A percentile compares a stretch with the other conserved stretches of the same genome.
Conservation (phyloP, 2,329 filamentous ascomycete species). For the Diplodia mutila region DNA sequence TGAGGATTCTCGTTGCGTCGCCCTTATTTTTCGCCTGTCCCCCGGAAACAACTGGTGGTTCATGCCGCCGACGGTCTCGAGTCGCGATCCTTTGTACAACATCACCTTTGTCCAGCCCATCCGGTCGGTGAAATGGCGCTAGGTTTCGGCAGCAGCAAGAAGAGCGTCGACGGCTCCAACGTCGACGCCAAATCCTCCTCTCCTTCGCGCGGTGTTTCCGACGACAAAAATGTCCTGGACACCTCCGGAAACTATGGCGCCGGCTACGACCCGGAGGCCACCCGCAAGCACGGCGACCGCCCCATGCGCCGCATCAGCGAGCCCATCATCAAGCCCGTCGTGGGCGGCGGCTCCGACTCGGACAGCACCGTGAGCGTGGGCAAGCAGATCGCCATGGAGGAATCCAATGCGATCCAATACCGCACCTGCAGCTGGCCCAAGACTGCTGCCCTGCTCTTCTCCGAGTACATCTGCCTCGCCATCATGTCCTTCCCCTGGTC, state of each 20-base stretch:
- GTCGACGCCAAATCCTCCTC: conserved; percentile 22
- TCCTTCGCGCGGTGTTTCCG: too few species aligned
- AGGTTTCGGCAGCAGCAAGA: conserved; percentile 35
- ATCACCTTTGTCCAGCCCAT: conserved; percentile 48
- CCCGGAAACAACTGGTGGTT: conserved; percentile 31
- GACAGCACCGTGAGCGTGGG: conserved; percentile 53
- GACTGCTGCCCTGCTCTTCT: conserved; percentile 88
- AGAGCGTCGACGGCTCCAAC: background rate
- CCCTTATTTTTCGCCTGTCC: background rate
- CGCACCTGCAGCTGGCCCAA: conserved; percentile 94
- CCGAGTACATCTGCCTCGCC: conserved; percentile 89
- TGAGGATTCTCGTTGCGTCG: conserved; percentile 26
- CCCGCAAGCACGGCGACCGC: conserved; percentile 36
- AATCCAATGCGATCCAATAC: conserved; percentile 82
- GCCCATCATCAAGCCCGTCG: conserved; percentile 41
- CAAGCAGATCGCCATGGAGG: conserved; percentile 76
- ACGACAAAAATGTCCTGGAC: conserved; percentile 21
- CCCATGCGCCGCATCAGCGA: conserved; percentile 49
- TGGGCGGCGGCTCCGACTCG: conserved; percentile 40
- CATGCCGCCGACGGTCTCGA: conserved; percentile 43
- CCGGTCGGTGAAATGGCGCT: conserved; percentile 58
- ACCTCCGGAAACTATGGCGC: conserved; percentile 6
- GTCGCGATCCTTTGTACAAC: conserved; percentile 44
- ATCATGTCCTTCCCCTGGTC: conserved; percentile 98
- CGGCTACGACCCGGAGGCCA: conserved; percentile 35